Percentiles rank a stretch among this genome's conserved stretches.
Conservation (phyloP, 495 filamentous ascomycete genomes). For the Aspergillus hancockii region DNA sequence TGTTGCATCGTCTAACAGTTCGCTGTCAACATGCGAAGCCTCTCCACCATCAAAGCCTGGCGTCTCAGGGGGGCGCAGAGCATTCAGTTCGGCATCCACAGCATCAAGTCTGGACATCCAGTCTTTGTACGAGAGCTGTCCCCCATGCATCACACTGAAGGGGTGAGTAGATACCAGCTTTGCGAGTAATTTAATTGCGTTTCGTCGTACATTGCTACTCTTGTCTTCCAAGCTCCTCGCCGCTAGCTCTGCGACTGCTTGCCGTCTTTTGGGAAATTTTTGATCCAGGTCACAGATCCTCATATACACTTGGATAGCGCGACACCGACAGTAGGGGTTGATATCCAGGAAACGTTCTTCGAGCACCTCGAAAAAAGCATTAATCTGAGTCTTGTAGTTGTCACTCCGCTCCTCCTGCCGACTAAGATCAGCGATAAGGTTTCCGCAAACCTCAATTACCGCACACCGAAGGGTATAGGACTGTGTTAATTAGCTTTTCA, state of each 20-base stretch:
- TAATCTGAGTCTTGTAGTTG: conserved; percentile 89
- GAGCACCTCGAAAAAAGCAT: conserved; percentile 93
- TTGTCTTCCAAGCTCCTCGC: conserved; percentile 91
- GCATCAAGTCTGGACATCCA: conserved; percentile 79
- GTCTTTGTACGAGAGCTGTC: conserved; percentile 77
- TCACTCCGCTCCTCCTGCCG: conserved; percentile 88
- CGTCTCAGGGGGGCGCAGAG: conserved; percentile 75
- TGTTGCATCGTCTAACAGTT: conserved; percentile 87
- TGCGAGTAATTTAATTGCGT: conserved; percentile 89
- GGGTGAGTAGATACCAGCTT: conserved; percentile 90
- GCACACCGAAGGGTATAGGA: conserved; percentile 93
- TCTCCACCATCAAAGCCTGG: conserved; percentile 67
- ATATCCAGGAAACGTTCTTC: conserved; percentile 95
- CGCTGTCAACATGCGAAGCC: conserved; percentile 66
- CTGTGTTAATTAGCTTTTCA: conserved; percentile 41
- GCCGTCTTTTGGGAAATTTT: conserved; percentile 91
- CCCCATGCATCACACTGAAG: conserved; percentile 88
- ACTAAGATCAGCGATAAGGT: conserved; percentile 86
- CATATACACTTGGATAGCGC: conserved; percentile 89
- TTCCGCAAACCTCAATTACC: conserved; percentile 98
- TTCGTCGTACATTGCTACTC: conserved; percentile 93
- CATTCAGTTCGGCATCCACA: conserved; percentile 78
- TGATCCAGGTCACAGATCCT: conserved; percentile 89
- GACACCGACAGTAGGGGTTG: conserved; percentile 93
- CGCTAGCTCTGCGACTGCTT: conserved; percentile 81